phyloP scores from a whole-genome alignment of 345 rosid species.

The Melaleuca alternifolia region DNA sequence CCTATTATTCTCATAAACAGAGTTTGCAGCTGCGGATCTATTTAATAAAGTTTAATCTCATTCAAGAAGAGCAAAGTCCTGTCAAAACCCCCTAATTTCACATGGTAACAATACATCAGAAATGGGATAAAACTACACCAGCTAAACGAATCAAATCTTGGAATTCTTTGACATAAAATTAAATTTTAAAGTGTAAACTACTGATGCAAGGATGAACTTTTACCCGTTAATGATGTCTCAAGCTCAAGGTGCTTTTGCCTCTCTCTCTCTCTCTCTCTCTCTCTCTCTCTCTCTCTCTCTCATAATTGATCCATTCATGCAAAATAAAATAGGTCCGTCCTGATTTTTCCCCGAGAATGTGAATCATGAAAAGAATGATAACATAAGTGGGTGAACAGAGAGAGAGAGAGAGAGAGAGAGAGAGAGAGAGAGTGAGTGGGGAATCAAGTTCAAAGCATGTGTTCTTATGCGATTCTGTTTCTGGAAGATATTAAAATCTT shows the following conservation, averaged over 20 bases:
- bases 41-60: background rate
- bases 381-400: no score
- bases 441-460: background rate
- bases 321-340: background rate
- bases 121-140: background rate
- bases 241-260: background rate
- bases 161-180: background rate
- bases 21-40: background rate
- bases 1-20: background rate
- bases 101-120: background rate
- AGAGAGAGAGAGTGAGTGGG: background rate
- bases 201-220: background rate
- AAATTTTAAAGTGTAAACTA: background rate
- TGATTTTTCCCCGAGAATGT: background rate
- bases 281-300: background rate
- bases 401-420: no score
- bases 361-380: background rate
- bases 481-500: rapidly evolving
- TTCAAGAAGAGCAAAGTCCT: background rate
- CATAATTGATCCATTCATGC: background rate
- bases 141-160: background rate
- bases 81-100: background rate
- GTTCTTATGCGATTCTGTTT: no score
- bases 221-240: background rate
- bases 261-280: background rate